Base-by-base conservation (phyloP, 2,329 filamentous ascomycete species). In the Colletotrichum incanum region DNA sequence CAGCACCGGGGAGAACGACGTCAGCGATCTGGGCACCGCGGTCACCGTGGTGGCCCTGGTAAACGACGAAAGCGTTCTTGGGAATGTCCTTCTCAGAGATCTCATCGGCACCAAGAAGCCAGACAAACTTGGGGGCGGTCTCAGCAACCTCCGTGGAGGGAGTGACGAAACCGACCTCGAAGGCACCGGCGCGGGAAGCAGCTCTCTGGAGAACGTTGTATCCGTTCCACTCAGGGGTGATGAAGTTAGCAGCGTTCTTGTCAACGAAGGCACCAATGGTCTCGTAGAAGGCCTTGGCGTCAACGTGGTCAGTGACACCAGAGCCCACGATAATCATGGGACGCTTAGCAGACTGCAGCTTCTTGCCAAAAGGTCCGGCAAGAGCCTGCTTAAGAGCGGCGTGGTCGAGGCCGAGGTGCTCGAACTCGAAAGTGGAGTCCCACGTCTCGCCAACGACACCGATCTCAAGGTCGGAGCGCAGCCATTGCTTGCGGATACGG, bases 41-140 rank as follows among this genome's bases (percentile, higher is more conserved):
- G 85, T 99, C 96, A 84, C 96, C 96, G 83, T 99, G 96, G 84
- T 99, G 96, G 75, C 96, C 96, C 85, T 99, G 96, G 87, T 99
- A 99, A 78, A 99, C 90, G 74, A 99, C 92, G 81, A 98, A 99
- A 16, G 96, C 95, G 76, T 96, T 93, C 88, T 96, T 97, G 78
- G 96, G 96, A 70, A 99, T 94, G 77, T 98, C 95, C 71, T 90
- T 89, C 76, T 94, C 91, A 75, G 89, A 88, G 80, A 98, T 89
- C 86, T 99, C 96, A 81, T 99, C 96, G 37, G 96, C 96, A 76
- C 95, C 96, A 63, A 99, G 91, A 63, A 99, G 92, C 95, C 96
- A 99, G 80, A 99, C 86, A 79, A 99, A 95, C 89, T 98, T 99
- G 74, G 96, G 92, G 80, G 92, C 93, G 61, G 94, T 96, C 81